Conservation (phyloP, 768 basidiomycete species). For the Trametes elegans region DNA sequence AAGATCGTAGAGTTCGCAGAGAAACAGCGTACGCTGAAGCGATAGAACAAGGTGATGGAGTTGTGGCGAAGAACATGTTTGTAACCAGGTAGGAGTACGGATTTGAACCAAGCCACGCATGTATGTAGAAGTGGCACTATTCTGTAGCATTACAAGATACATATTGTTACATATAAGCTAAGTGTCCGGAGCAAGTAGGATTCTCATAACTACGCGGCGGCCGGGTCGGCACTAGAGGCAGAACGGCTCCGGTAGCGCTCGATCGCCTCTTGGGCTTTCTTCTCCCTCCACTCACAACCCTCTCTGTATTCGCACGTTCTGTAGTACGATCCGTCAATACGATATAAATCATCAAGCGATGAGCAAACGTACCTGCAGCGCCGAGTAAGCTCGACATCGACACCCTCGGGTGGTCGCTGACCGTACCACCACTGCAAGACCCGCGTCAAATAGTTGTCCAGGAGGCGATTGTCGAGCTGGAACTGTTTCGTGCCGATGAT, state of each 20-base stretch:
- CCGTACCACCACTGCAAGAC: conserved; percentile 79
- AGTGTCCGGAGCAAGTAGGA: too few species aligned
- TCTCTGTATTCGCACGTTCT: conserved; percentile 73
- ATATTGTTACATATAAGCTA: too few species aligned
- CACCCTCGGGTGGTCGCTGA: conserved; percentile 64
- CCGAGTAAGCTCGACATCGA: conserved; percentile 52
- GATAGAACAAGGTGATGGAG: conserved; percentile 23
- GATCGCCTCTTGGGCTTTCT: conserved; percentile 44
- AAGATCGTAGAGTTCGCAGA: conserved; percentile 96
- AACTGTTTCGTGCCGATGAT: conserved; percentile 72
- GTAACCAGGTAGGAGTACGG: background rate
- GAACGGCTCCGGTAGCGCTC: background rate
- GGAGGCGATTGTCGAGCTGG: conserved; percentile 45
- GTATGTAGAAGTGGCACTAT: too few species aligned
- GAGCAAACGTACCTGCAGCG: conserved; percentile 61
- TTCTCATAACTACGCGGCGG: background rate
- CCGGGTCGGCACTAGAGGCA: background rate
- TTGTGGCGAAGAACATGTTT: background rate
- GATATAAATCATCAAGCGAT: too few species aligned
- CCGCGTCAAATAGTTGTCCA: conserved; percentile 52
- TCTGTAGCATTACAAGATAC: too few species aligned
- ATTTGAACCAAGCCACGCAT: too few species aligned
- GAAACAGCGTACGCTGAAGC: conserved; percentile 87
- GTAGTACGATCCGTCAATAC: conserved; percentile 1
- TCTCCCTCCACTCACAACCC: conserved; percentile 77